Evolutionary conservation across 2,329 filamentous ascomycete genomes (phyloP).

Genomic region (Sporothrix sp.): DNA sequence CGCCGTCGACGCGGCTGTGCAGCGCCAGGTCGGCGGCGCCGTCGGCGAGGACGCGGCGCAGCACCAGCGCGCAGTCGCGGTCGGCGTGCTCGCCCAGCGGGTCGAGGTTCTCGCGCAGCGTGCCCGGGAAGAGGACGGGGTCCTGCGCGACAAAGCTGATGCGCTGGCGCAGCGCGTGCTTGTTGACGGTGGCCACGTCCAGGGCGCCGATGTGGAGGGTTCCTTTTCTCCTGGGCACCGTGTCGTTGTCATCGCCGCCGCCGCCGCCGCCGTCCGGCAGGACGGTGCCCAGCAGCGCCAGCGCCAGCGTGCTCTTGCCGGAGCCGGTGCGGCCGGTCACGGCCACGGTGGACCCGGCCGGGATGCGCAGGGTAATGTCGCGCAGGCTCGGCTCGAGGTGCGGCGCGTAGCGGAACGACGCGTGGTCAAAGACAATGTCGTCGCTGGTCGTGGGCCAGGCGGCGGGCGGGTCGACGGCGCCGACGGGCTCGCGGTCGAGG

Average conservation of each 20-base stretch:
- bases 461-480: slow-evolving; percentile 48
- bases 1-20: slow-evolving; percentile 44
- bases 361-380: slow-evolving; percentile 62
- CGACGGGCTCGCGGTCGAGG: slow-evolving; percentile 63
- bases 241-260: too few relatives aligned
- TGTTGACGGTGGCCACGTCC: slow-evolving; percentile 43
- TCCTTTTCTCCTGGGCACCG: slow-evolving; percentile 32
- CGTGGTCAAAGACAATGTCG: slow-evolving; percentile 65
- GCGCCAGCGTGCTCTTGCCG: slow-evolving; percentile 70
- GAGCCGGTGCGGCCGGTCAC: slow-evolving; percentile 78
- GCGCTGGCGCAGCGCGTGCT: slow-evolving; percentile 45
- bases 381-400: slow-evolving; percentile 64
- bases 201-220: slow-evolving; percentile 44
- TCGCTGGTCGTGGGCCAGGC: slow-evolving; percentile 66
- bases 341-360: slow-evolving; percentile 49
- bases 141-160: slow-evolving; percentile 57
- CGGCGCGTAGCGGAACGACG: slow-evolving; percentile 71
- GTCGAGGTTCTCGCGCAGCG: slow-evolving; percentile 56
- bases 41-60: slow-evolving; percentile 49
- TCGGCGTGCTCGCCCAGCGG: slow-evolving; percentile 51
- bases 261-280: slow-evolving; percentile 32
- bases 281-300: slow-evolving; percentile 48
- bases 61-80: slow-evolving; percentile 37
- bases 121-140: slow-evolving; percentile 50
- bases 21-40: slow-evolving; percentile 29